Evolutionary conservation across 2,329 filamentous ascomycete species (phyloP), one percentile per base, ranked within the genome.

Genomic region (Alternaria sp.): DNA sequence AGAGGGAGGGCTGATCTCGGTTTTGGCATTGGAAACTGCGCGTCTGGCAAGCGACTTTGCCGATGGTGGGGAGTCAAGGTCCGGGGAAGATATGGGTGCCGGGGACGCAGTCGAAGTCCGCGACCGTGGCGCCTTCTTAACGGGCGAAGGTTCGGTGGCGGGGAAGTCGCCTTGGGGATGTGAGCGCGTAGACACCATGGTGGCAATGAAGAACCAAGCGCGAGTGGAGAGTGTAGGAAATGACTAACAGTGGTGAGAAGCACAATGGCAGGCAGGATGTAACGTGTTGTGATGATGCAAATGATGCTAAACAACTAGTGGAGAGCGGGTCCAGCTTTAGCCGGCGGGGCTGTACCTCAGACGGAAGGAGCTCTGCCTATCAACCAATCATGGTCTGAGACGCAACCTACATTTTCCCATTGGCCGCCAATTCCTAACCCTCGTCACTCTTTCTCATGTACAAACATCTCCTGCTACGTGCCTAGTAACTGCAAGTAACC

Each of bases 101-200:
- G 76, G 76, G 54, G 77, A 75, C 9, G 72, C 67, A 38, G 74
- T 76, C n/a, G 75, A 74, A 7, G 64, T 76, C 58, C 74, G 73
- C 27, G 74, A 73, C 36, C 74, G 73, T n/a, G 73, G 67, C 32
- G 67, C 62, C 60, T 74, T 74, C 61, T 79, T 79, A 38, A 71
- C 75, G 27, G 78, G 77, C 10, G 78, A 80, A 11, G 72, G 55
- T 22, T 78, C 76, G 6, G 69, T 65, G 14, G 75, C 63, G 20
- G 78, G 75, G 64, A 80, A 80, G 38, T 77, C 72, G 48, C 70
- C 70, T 6, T 63, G 59, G 0, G 79, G 77, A 54, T 79, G 77
- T 49, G 72, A 70, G 65, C 79, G 79, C 41, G 79, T 81, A 22
- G 79, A 76, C 25, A 81, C 79, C 79, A 81, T 81, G 20, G 5